Base-by-base conservation (phyloP, 2,329 filamentous ascomycete genomes). In the Penicillium decumbens region DNA sequence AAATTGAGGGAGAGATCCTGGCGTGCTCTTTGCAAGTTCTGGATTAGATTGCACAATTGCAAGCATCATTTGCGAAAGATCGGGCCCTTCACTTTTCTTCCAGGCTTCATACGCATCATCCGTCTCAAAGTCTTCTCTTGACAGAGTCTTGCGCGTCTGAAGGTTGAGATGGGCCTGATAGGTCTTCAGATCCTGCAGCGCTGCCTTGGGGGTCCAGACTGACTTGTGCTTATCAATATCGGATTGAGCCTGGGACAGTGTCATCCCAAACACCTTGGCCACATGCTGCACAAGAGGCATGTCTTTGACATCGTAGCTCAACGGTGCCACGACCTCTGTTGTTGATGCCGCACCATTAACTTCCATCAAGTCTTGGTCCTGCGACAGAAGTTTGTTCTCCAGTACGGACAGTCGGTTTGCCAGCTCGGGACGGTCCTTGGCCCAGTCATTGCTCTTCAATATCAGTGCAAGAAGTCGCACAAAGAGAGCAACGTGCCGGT, bases 231-330 rank as follows among this genome's bases (percentile, higher is more conserved):
- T 80, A 69, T 95, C 87, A 65, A 98, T 88, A 62, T 96, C 91
- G 38, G 81, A 80, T 72, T 98, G 93, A 5, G 91, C 85, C 58
- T 93, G 84, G 1, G 84, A 83, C 57, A 87, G 83, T 38, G 84
- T 83, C 51, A 92, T 78, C 39, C 87, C 87, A 71, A 97, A 98
- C 55, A 96, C 88, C 61, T 80, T 85, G 43, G 87, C 88, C 24
- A 98, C 91, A 30, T 86, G 81, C 67, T 93, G 86, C 25, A 95
- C 93, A 72, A 96, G 80, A 32, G 85, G 85, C 93, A 98, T 98
- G 66, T 98, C 93, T 71, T 93, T 95, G 65, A 97, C 86, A 69
- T 96, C 89, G 69, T 95, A 89, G 64, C 84, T 93, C 50, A 95
- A 75, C 9, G 92, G 90, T 2, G 90, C 82, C 49, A 88, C 79